Base-by-base conservation (phyloP, 208 protist genomes). In the Phytomonas francai region DNA sequence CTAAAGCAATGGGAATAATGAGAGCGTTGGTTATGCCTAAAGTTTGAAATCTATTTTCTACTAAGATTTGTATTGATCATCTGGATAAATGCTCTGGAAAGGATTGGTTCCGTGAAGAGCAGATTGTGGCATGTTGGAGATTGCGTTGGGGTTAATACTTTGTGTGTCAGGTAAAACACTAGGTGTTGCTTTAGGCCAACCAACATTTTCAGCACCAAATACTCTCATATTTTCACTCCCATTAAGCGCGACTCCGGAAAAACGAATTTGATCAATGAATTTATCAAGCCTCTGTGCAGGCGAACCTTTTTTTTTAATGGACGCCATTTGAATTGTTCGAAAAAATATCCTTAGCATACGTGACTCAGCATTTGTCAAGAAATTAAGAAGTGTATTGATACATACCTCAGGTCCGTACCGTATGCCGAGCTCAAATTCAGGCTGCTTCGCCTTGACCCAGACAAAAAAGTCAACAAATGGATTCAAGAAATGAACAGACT, bases 381-480 rank as follows among this genome's bases (percentile, higher is more conserved):
- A 60, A 22, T 32, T 45, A 30, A 73, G 30, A 29, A 87, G 27
- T 22, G 59, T 69, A 25, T 25, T 31, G 16, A 84, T 42, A 59
- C 70, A 70, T 33, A 59, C 65, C 51, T 75, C 73, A 63, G 72
- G 60, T 16, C 33, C 68, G 59, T 79, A 77, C 33, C 74, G 59
- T 16, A 67, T 65, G 29, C 81, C 81, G 8, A 66, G 63, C 16
- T 76, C 74, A 59, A 81, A 87, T 67, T 83, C 81, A n/a, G 74
- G 72, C 42, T 73, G 42, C 14, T 58, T 54, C 65, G 60, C 22
- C 30, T 54, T 42, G 28, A 87, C 51, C 77, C 77, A 87, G 28
- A 76, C 70, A 67, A 84, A 87, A 72, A 87, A 87, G 51, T 78
- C 70, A 11, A 73, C 62, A 54, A 87, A 79, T 31, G 81, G 78